Percentiles rank a stretch among this genome's conserved stretches.
Evolutionary conservation across 768 basidiomycete genomes (phyloP).

Genomic region (Termitomyces sp.): DNA sequence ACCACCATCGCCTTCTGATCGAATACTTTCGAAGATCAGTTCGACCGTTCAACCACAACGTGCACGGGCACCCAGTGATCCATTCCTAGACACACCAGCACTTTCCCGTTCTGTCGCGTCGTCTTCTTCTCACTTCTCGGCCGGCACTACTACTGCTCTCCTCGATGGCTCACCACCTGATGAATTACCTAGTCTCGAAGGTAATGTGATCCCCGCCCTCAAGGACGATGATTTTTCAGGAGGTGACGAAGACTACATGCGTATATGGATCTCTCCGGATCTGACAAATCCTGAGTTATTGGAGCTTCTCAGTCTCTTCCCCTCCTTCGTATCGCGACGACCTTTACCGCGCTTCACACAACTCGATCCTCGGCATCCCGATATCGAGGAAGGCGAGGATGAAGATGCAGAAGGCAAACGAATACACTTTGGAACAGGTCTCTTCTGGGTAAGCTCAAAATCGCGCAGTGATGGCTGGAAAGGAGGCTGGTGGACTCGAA

Average conservation of each 20-base stretch:
- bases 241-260: constrained; percentile 49
- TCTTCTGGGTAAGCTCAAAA: constrained; percentile 72
- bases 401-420: constrained; percentile 50
- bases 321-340: constrained; percentile 67
- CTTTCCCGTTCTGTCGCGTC: constrained; percentile 54
- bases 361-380: constrained; percentile 36
- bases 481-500: constrained; percentile 77
- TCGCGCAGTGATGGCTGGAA: constrained; percentile 62
- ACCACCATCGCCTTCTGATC: constrained; percentile 44
- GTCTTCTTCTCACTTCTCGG: constrained; percentile 46
- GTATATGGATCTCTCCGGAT: constrained; percentile 82
- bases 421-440: constrained; percentile 77
- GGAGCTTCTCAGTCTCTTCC: constrained; percentile 69
- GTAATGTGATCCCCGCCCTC: constrained; percentile 30
- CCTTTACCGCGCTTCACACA: constrained; percentile 70
- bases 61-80: constrained; percentile 72
- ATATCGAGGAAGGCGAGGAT: constrained; percentile 71
- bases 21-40: constrained; percentile 38
- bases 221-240: constrained; percentile 27
- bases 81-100: constrained; percentile 71
- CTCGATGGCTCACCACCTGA: constrained; percentile 28
- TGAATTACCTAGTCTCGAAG: constrained; percentile 35
- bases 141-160: constrained; percentile 26
- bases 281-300: constrained; percentile 72
- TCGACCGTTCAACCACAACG: constrained; percentile 54